Evolutionary conservation across 768 basidiomycete species (phyloP), one percentile per base, ranked within the genome.

Genomic region (Fomitopsis serialis): DNA sequence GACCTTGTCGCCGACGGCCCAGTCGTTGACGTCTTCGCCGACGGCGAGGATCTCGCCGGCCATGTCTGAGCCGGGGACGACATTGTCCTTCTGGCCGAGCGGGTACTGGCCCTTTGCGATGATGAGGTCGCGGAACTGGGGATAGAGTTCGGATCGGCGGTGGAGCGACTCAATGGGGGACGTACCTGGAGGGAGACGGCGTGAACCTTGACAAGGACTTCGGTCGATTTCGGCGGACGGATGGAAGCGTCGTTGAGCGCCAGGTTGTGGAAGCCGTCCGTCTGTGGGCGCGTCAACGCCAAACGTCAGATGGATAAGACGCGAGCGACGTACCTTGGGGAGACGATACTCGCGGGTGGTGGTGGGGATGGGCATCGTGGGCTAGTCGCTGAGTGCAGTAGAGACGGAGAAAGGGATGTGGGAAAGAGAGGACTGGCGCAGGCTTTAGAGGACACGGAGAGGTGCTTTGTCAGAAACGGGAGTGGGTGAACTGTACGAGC

Each of bases 1-100:
- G 52, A 84, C 78, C 22, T 78, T 77, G 54, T 82, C 81, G n/a
- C 82, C 80, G 4, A 66, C 60, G 58, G 74, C 75, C 80, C 79
- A 84, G 4, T 63, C 68, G 25, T 66, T 76, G 44, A 72, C 70
- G 2, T 67, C 68, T 25, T 59, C 61, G 7, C 74, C 70, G 11
- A 81, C 61, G 1, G 76, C 71, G 29, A 82, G 64, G 45, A 85
- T 68, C 58, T 82, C 81, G 12, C 83, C 82, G 17, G 82, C 79
- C 66, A 76, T 73, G 58, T 85, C 81, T 0, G 82, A 75, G 58
- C 62, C 46, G 5, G 61, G 62, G 13, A 63, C 57, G 32, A 65
- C 54, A 23, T 70, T 58, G 25, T 52, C 44, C 55, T 66, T 68
- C 66, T 40, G 48, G 72, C 76, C 59, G 54, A 34, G 57, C 55